Percentiles rank a stretch among this genome's conserved stretches.
phyloP scores from a whole-genome alignment of 2,329 filamentous ascomycete species.

The Pseudogymnoascus sp. region DNA sequence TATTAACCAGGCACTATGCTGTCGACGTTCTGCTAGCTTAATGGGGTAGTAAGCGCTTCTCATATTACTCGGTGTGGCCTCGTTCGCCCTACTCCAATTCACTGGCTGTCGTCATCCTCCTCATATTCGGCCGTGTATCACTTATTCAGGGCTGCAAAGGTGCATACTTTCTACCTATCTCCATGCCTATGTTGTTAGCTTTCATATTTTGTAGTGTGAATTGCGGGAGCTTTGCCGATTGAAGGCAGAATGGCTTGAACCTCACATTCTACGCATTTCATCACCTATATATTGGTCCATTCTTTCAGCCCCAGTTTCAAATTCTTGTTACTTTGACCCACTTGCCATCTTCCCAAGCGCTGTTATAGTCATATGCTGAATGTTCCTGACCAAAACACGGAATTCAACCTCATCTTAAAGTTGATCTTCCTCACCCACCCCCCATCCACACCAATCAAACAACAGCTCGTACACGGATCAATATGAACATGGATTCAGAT shows the following conservation, averaged over 20 bases:
- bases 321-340: constrained; percentile 5
- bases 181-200: not conserved
- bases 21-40: not conserved
- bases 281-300: constrained; percentile 6
- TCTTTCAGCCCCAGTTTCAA: constrained; percentile 5
- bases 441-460: constrained; percentile 1
- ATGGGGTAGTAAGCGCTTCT: constrained; percentile 4
- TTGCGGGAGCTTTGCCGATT: not conserved
- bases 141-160: not conserved
- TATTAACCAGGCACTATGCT: not conserved
- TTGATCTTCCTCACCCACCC: not conserved
- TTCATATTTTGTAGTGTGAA: not conserved
- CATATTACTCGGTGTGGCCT: constrained; percentile 1
- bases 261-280: constrained; percentile 4
- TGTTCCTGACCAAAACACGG: not conserved
- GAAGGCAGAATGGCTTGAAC: not conserved
- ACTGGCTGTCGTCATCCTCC: constrained; percentile 3
- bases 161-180: not conserved
- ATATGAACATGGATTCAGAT: not conserved
- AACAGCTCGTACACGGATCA: not conserved
- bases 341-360: not conserved
- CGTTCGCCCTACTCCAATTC: not conserved
- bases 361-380: not conserved
- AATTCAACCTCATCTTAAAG: not conserved
- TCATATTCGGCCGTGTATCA: not conserved